phyloP scores from a whole-genome alignment of 768 basidiomycete genomes.

The Russula vinacea region DNA sequence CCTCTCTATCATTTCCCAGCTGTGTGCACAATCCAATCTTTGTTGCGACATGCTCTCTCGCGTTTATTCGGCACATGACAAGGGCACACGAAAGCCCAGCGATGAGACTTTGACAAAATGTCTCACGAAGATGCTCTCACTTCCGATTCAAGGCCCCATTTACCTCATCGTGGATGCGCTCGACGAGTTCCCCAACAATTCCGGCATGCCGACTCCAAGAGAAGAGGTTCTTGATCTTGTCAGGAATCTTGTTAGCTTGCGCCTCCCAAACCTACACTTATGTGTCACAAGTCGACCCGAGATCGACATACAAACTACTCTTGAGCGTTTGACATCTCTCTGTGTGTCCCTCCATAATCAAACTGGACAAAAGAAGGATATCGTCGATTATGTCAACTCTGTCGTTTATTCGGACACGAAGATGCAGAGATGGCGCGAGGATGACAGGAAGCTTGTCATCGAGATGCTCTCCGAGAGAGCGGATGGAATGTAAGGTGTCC shows the following conservation, averaged over 20 bases:
- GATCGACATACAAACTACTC: not conserved
- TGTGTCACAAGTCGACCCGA: not conserved
- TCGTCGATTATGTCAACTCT: not conserved
- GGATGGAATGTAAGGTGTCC: not conserved
- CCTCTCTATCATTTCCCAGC: not conserved
- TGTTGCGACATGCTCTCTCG: not conserved
- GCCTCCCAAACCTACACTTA: not conserved
- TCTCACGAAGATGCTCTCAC: not conserved
- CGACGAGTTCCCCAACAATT: not conserved
- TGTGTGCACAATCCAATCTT: not conserved
- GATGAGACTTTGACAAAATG: not conserved
- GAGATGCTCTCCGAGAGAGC: not conserved
- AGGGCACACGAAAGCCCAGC: not conserved
- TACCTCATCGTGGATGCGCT: not conserved
- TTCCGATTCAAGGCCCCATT: not conserved
- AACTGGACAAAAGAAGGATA: not conserved
- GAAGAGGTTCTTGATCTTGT: constrained; percentile 1
- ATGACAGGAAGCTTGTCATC: not conserved
- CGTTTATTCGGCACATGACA: not conserved
- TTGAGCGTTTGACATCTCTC: not conserved
- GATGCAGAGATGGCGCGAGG: constrained; percentile 1
- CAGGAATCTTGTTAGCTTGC: not conserved
- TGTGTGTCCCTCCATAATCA: not conserved
- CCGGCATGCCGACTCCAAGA: not conserved
- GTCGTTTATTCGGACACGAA: not conserved